A percentile compares a stretch with the other conserved stretches of the same genome.
phyloP scores from a whole-genome alignment of 1,284 basidiomycete genomes.

The Sporisorium graminicola region DNA sequence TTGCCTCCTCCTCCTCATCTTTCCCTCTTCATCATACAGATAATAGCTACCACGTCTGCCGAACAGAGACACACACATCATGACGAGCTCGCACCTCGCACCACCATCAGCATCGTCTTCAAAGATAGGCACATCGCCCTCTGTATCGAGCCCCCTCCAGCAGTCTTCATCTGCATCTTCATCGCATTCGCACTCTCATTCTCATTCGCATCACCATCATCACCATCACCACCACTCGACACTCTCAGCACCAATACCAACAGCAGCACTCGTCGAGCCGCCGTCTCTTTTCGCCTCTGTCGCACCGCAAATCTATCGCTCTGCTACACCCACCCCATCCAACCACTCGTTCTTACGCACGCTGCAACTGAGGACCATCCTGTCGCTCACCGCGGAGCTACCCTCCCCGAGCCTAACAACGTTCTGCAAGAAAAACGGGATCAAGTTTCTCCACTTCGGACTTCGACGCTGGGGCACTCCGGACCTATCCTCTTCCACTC shows the following conservation, averaged over 20 bases:
- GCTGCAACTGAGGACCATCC: slow-evolving; percentile 56
- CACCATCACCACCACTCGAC: slow-evolving; percentile 4
- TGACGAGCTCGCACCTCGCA: slow-evolving; percentile 30
- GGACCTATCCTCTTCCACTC: background rate
- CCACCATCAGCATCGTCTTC: slow-evolving; percentile 3
- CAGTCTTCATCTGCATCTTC: background rate
- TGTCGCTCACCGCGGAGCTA: slow-evolving; percentile 62
- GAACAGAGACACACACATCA: background rate
- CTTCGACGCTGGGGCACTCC: slow-evolving; percentile 22
- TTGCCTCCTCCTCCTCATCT: background rate
- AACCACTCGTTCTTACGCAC: slow-evolving; percentile 52
- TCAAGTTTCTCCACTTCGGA: slow-evolving; percentile 61
- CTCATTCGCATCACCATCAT: slow-evolving; percentile 10
- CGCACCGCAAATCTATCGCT: slow-evolving; percentile 62
- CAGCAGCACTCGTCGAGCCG: slow-evolving; percentile 50
- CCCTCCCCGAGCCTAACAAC: slow-evolving; percentile 47
- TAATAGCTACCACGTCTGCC: too few species aligned
- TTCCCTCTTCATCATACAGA: too few species aligned
- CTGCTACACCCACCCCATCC: slow-evolving; percentile 40
- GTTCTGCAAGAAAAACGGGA: slow-evolving; percentile 47
- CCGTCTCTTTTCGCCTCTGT: slow-evolving; percentile 59
- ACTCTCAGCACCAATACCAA: slow-evolving; percentile 19
- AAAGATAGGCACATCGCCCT: slow-evolving; percentile 11
- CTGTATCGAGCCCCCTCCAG: background rate
- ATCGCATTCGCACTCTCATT: background rate